Evolutionary conservation across 2,329 filamentous ascomycete genomes (phyloP), one percentile per base, ranked within the genome.

Genomic region (Ceratocystis destructans): DNA sequence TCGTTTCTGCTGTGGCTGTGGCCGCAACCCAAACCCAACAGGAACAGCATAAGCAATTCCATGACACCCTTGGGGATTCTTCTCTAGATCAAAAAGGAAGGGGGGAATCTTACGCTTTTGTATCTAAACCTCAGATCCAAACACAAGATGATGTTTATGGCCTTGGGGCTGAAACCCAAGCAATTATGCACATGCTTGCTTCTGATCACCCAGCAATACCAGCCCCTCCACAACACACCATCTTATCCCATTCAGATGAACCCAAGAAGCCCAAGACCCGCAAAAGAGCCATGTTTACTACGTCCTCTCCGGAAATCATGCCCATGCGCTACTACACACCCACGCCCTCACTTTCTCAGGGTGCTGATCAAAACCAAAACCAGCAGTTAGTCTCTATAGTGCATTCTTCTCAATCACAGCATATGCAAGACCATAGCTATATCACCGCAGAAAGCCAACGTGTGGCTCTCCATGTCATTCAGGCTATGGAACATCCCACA

Each of bases 381-480:
- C 69, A 1, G 71, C 17, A 37, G n/a, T 41, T 15, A 41, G 37
- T 12, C 37, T 41, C 37, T 15, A 41, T 41, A 0, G 12, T 22
- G 31, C 55, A 37, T 59, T 59, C 61, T 48, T 44, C 22, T n/a
- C 37, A 15, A 48, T 15, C 61, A 50, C 44, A 50, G n/a, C 44
- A 53, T 10, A 22, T 17, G 10, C 37, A 62, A 50, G n/a, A 10
- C 15, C 20, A 46, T 0, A 53, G 31, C 5, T 53, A 66, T 41
- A 12, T 10, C 22, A 44, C 28, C 17, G 50, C 44, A 6, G 78
- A 79, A 67, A 80, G 78, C 67, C 82, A 85, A 69, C 78, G 82
- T 2, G 77, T 85, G 0, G 77, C 81, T 0, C 73, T 80, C 3
- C 75, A 80, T 22, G 73, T 78, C 3, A 77, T 84, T n/a, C 76